Percentiles rank a stretch among this genome's conserved stretches.
Conservation (phyloP, 1,284 basidiomycete species). For the Boletus calvinii region DNA sequence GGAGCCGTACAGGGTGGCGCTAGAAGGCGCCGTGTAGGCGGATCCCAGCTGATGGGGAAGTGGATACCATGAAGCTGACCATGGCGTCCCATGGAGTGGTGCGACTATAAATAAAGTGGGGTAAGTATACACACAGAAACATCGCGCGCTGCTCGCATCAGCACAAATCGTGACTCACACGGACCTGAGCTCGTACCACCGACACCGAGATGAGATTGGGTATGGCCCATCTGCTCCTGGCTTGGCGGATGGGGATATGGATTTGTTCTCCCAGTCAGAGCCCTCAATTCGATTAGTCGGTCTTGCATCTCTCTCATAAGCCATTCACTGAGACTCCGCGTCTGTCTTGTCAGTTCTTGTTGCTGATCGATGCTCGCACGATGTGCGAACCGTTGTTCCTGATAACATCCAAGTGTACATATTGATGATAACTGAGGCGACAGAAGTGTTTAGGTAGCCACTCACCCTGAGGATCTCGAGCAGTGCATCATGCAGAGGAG, state of each 20-base stretch:
- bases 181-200: neutral
- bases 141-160: too few relatives aligned
- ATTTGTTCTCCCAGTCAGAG: neutral
- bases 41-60: neutral
- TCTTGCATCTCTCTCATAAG: slow-evolving; percentile 12
- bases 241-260: neutral
- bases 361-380: slow-evolving; percentile 7
- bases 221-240: neutral
- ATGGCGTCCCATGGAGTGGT: neutral
- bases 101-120: neutral
- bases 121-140: neutral
- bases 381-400: slow-evolving; percentile 10
- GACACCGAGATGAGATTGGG: neutral
- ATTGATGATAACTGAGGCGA: neutral
- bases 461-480: slow-evolving; percentile 11
- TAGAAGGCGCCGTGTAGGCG: too few relatives aligned
- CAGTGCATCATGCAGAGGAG: slow-evolving; percentile 1
- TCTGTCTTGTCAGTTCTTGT: slow-evolving; percentile 10
- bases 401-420: neutral
- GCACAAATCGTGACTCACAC: neutral
- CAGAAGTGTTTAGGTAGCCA: neutral
- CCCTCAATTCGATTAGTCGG: slow-evolving; percentile 1
- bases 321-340: slow-evolving; percentile 1
- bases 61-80: neutral
- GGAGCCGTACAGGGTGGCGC: too few relatives aligned